These are phyloP conservation scores for Maudiozyma barnettii DNA, from an alignment of 805 yeast species.

Conservation along the genomic window DNA sequence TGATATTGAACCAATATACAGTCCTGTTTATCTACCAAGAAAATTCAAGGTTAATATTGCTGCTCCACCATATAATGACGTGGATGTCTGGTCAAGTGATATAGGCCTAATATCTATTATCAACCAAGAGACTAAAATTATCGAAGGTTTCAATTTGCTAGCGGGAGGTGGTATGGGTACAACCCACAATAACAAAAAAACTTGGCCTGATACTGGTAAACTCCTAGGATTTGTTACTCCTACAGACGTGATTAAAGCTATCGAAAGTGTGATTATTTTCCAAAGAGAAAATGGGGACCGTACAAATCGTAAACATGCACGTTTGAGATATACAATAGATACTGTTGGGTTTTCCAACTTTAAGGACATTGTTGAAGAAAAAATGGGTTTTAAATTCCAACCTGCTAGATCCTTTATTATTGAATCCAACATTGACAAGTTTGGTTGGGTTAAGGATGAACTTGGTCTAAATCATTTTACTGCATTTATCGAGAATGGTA, in stretches of 20 bases:
- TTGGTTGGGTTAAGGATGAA: slow-evolving; percentile 90
- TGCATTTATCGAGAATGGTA: slow-evolving; percentile 89
- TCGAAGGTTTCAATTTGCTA: slow-evolving; percentile 74
- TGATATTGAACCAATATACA: slow-evolving; percentile 79
- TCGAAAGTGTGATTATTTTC: slow-evolving; percentile 86
- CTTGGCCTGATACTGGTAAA: slow-evolving; percentile 92
- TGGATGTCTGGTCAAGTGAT: slow-evolving; percentile 93
- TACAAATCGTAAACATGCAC: slow-evolving; percentile 91
- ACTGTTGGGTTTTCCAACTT: slow-evolving; percentile 83
- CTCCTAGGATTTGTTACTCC: slow-evolving; percentile 64
- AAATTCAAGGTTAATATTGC: slow-evolving; percentile 91
- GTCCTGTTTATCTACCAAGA: slow-evolving; percentile 82
- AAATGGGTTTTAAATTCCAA: slow-evolving; percentile 65
- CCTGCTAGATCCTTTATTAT: slow-evolving; percentile 65
- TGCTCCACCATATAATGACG: slow-evolving; percentile 93
- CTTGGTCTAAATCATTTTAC: slow-evolving; percentile 81
- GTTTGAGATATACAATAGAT: slow-evolving; percentile 93
- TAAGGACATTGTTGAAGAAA: slow-evolving; percentile 71
- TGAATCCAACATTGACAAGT: slow-evolving; percentile 79
- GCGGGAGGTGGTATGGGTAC: slow-evolving; percentile 99
- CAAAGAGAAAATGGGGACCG: slow-evolving; percentile 95
- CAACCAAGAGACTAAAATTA: slow-evolving; percentile 45
- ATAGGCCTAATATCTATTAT: slow-evolving; percentile 86
- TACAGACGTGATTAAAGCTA: slow-evolving; percentile 63
- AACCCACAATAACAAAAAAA: slow-evolving; percentile 92